phyloP scores from a whole-genome alignment of 192 early-diverging fungal genomes.

The Spizellomyces punctatus region DNA sequence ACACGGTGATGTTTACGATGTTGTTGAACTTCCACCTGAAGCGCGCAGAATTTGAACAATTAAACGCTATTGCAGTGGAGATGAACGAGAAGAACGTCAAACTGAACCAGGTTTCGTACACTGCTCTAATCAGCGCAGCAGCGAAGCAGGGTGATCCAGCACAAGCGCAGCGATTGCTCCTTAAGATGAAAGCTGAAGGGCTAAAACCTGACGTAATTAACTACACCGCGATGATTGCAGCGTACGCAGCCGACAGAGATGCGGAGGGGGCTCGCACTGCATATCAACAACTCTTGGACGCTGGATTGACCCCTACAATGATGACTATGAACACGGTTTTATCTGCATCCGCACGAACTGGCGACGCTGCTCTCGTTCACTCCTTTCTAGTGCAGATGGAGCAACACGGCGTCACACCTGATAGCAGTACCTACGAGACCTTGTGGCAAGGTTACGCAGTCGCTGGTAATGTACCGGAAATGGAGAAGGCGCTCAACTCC shows the following conservation, averaged over 20 bases:
- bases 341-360: background rate
- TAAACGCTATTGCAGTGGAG: background rate
- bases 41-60: background rate
- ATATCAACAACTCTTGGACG: background rate
- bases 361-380: conserved; percentile 2
- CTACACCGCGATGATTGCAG: conserved; percentile 18
- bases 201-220: conserved; percentile 5
- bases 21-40: background rate
- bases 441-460: conserved; percentile 21
- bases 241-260: conserved; percentile 1
- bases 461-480: conserved; percentile 1
- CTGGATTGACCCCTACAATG: background rate
- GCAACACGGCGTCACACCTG: background rate
- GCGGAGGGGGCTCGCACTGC: background rate
- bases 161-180: conserved; percentile 2
- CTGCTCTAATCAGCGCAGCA: conserved; percentile 13
- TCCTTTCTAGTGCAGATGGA: background rate
- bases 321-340: background rate
- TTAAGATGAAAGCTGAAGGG: background rate
- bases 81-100: background rate
- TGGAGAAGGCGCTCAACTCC: background rate
- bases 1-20: conserved; percentile 3
- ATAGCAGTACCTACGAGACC: background rate
- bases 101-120: background rate
- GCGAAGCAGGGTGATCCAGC: conserved; percentile 2